These are phyloP conservation scores for Pholiota adiposa DNA, from an alignment of 1,284 basidiomycete species.

Conservation along the genomic window DNA sequence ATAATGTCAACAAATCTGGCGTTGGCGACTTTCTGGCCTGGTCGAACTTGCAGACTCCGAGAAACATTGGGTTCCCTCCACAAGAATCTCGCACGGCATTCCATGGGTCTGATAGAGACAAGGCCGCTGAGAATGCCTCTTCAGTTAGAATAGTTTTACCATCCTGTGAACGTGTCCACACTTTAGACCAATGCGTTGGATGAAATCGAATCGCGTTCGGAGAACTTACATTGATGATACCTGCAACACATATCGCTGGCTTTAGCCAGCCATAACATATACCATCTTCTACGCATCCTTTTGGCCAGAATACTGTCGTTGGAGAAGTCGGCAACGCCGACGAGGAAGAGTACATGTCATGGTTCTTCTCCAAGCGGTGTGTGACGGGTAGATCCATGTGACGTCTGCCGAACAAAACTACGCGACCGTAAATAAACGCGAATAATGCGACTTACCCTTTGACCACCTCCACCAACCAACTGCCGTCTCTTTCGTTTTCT, in stretches of 20 bases:
- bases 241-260: constrained; percentile 51
- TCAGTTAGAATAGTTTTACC: constrained; percentile 18
- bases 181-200: too few species aligned
- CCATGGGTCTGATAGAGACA: constrained; percentile 29
- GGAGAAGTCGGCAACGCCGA: constrained; percentile 10
- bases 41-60: constrained; percentile 36
- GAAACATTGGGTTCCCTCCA: constrained; percentile 31
- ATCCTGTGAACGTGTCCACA: too few species aligned
- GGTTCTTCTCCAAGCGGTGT: background rate
- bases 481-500: too few species aligned
- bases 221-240: constrained; percentile 39
- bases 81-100: constrained; percentile 29
- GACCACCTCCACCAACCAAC: too few species aligned
- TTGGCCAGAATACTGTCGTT: constrained; percentile 57
- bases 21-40: constrained; percentile 8
- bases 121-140: constrained; percentile 16
- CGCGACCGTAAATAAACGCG: too few species aligned
- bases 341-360: constrained; percentile 23
- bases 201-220: constrained; percentile 4
- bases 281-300: constrained; percentile 34
- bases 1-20: constrained; percentile 20
- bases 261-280: constrained; percentile 59
- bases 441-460: too few species aligned
- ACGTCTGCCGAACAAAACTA: too few species aligned
- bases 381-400: too few species aligned